Evolutionary conservation across 116 monocot species (phyloP), one percentile per base, ranked within the genome.

Genomic region (Posidonia oceanica): DNA sequence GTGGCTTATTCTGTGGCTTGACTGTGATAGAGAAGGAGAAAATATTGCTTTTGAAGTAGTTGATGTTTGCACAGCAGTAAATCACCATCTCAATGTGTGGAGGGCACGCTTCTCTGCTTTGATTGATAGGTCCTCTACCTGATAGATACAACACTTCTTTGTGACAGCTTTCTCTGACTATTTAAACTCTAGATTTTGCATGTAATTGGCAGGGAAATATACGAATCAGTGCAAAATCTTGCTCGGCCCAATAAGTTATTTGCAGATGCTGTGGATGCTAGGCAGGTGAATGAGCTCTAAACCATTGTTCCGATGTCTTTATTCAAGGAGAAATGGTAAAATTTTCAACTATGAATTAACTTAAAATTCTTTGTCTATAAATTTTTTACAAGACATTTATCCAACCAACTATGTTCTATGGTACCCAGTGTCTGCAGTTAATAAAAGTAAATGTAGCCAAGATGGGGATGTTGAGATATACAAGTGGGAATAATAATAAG

Each of bases 21-120:
- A 97, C 64, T 92, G 97, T 82, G 97, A 97, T 69, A 82, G 92
- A 74, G 97, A 97, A 80, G 97, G 97, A 38, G 92, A 97, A 75
- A 97, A 97, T 67, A 97, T 97, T 72, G 92, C 97, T 69, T 97
- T 85, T 76, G 97, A 97, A 82, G 97, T 97, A 40, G 44, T 97
- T 52, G 92, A 92, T 5, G 85, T 97, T 51, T 97, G 97, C 80
- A 84, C 82, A 39, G 63, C 84, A 68, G 92, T 69, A 51, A 96
- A 91, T 61, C 64, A 36, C 44, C 83, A 74, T 64, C 87, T 97
- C 67, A 79, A 80, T 64, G 74, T 97, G 71, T 97, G 84, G 87
- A 89, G 97, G 79, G 97, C 97, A 76, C 92, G 75, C 68, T 97
- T 97, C 75, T 97, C 97, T 69, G 92, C 92, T 62, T 77, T 97